Base-by-base conservation (phyloP, 2,329 filamentous ascomycete species). In the Lecanosticta acicola region DNA sequence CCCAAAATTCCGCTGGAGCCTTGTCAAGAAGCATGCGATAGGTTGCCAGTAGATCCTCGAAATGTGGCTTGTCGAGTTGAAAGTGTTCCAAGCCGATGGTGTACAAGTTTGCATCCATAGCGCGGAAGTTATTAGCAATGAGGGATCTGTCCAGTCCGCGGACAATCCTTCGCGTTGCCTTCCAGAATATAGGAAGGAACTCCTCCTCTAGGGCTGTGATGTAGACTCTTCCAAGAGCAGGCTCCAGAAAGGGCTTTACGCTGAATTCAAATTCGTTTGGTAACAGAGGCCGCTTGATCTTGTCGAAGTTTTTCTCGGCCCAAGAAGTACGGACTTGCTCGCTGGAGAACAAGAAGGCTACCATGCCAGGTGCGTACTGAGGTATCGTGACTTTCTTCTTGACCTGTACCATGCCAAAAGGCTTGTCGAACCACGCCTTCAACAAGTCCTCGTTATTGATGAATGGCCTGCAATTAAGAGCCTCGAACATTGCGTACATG, bases 181-280 rank as follows among this genome's bases (percentile, higher is more conserved):
- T 74, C 91, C 91, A 97, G 58, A 94, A 89, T 21, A 78, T 75
- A 54, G 83, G 76, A 3, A 94, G 77, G 40, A 77, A 71, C 43
- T 70, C 63, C 35, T 69, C 54, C 52, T 74, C 73, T 13, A 72
- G 65, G 17, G 77, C 77, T 44, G 72, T 75, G 48, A 74, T 70
- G 39, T 78, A 77, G 1, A 84, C 80, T 20, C 77, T 73, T 40
- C 76, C 70, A 48, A 95, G 80, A 5, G 81, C 82, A 45, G 77
- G 72, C 32, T 81, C 71, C 14, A 97, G 72, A 26, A 83, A 81
- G 50, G 86, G 83, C 52, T 83, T 82, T 33, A 96, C 81, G 9
- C 87, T 86, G 84, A 86, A 94, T 35, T 95, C 86, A 62, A 95
- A 97, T 54, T 93, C 85, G 29, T 81, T 75, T 8, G 77, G 72